Conservation (phyloP, 805 yeast species). For the Maudiozyma serrabonitensis region DNA sequence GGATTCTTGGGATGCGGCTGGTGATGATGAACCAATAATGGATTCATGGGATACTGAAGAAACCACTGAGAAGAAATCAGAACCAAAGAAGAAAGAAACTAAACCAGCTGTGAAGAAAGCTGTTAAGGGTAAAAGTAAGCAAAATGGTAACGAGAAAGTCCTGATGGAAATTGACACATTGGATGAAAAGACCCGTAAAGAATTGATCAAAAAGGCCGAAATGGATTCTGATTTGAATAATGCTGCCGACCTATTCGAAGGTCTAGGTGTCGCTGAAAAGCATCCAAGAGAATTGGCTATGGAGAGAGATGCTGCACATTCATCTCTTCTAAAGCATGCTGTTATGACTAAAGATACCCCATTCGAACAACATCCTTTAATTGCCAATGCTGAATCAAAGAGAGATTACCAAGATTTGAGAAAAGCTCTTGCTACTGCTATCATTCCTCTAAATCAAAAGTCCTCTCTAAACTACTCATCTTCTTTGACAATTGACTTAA, state of each 20-base stretch:
- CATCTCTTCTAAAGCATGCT: slow-evolving; percentile 18
- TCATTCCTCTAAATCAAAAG: slow-evolving; percentile 50
- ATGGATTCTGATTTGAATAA: slow-evolving; percentile 77
- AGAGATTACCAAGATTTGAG: slow-evolving; percentile 70
- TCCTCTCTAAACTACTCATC: slow-evolving; percentile 63
- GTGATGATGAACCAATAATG: slow-evolving; percentile 59
- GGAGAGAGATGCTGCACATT: slow-evolving; percentile 31
- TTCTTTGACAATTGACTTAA: slow-evolving; percentile 69
- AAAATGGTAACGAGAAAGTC: slow-evolving; percentile 33
- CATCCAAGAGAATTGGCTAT: slow-evolving; percentile 35
- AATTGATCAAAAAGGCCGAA: slow-evolving; percentile 71
- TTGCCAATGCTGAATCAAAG: slow-evolving; percentile 64
- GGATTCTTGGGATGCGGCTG: slow-evolving; percentile 75
- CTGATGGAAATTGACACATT: slow-evolving; percentile 53
- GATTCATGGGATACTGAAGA: slow-evolving; percentile 92
- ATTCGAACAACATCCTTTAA: slow-evolving; percentile 65
- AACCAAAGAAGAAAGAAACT: slow-evolving; percentile 19
- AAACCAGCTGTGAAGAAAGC: slow-evolving; percentile 21
- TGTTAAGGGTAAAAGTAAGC: slow-evolving; percentile 11
- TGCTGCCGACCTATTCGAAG: slow-evolving; percentile 88
- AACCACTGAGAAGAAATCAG: slow-evolving; percentile 31
- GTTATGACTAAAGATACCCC: slow-evolving; percentile 43
- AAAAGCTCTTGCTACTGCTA: slow-evolving; percentile 55
- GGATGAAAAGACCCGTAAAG: slow-evolving; percentile 66
- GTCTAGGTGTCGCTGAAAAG: slow-evolving; percentile 44